A percentile compares a stretch with the other conserved stretches of the same genome.
phyloP scores from a whole-genome alignment of 371 early-diverging fungal genomes.

The Mortierella sp. region DNA sequence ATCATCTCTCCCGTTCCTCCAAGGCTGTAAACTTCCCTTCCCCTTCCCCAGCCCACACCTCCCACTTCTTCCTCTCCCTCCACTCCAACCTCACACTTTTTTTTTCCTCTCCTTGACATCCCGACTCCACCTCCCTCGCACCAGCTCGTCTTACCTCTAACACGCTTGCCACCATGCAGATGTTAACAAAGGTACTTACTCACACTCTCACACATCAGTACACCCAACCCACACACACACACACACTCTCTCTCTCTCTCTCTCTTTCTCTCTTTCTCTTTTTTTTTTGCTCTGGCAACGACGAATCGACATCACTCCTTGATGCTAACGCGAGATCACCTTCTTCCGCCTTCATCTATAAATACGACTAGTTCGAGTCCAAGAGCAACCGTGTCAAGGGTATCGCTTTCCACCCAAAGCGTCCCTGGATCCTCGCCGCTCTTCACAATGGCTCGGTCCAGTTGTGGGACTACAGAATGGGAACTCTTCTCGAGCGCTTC shows the following conservation, averaged over 20 bases:
- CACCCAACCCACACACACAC: no score
- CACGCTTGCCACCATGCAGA: slow-evolving; percentile 73
- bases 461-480: slow-evolving; percentile 99
- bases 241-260: no score
- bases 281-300: no score
- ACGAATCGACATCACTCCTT: no score
- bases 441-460: slow-evolving; percentile 99
- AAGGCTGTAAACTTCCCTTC: no score
- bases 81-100: background rate
- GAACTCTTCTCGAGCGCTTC: slow-evolving; percentile 96
- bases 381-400: slow-evolving; percentile 99
- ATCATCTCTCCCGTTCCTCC: background rate
- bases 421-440: slow-evolving; percentile 98
- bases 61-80: background rate
- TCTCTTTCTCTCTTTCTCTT: no score
- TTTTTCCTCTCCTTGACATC: background rate
- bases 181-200: slow-evolving; percentile 82
- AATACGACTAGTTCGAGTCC: slow-evolving; percentile 87
- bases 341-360: background rate
- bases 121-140: background rate
- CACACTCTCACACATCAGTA: background rate
- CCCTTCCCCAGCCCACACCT: background rate
- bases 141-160: slow-evolving; percentile 1
- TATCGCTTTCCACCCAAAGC: slow-evolving; percentile 97
- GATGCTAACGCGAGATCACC: background rate